phyloP scores from a whole-genome alignment of 225 moss, liverwort and hornwort genomes.

The Climacium dendroides region DNA sequence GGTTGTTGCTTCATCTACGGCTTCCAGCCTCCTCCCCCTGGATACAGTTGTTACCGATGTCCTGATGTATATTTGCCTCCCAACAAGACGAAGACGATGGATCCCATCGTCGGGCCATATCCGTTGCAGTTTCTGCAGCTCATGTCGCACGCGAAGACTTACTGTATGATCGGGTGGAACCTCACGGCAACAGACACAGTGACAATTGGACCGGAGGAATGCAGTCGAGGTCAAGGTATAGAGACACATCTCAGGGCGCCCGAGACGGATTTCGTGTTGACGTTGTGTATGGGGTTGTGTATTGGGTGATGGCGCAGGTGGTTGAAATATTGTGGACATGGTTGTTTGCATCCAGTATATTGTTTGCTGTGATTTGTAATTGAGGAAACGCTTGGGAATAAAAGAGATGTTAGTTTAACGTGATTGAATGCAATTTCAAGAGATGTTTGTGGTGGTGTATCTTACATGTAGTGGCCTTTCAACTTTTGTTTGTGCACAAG shows the following conservation, averaged over 20 bases:
- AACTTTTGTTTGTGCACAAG: background rate
- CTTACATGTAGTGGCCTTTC: background rate
- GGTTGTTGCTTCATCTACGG: background rate
- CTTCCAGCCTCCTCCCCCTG: background rate
- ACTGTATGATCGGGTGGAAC: fast-evolving
- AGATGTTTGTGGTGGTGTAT: too few relatives aligned
- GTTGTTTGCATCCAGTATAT: fast-evolving
- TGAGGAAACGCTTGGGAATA: background rate
- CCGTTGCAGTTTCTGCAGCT: background rate
- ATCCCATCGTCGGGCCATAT: background rate
- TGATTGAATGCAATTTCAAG: background rate
- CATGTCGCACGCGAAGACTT: fast-evolving
- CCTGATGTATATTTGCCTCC: fast-evolving
- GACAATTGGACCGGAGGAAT: background rate
- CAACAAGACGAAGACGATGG: fast-evolving
- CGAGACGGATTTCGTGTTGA: fast-evolving
- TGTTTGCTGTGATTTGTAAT: too few relatives aligned
- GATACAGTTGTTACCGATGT: background rate
- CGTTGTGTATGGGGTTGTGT: background rate
- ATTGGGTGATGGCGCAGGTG: fast-evolving
- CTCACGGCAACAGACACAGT: fast-evolving
- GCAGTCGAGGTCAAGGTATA: fast-evolving
- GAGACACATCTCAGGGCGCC: fast-evolving
- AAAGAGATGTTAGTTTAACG: background rate
- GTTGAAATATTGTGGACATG: too few relatives aligned